Percentiles rank a stretch among this genome's conserved stretches.
phyloP scores from a whole-genome alignment of 2,329 filamentous ascomycete genomes.

The Macrophomina phaseolina region DNA sequence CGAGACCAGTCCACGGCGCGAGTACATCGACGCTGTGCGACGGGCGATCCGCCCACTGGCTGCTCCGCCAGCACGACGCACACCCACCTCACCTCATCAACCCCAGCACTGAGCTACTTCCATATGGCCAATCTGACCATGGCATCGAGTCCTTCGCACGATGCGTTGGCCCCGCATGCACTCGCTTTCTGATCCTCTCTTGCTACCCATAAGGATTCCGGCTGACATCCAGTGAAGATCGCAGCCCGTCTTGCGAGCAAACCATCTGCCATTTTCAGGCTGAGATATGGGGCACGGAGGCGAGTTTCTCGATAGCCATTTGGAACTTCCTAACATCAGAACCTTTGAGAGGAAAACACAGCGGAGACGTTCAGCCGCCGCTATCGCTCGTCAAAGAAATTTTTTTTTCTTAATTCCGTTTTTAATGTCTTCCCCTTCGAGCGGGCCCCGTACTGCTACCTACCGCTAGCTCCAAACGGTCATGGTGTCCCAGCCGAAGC shows the following conservation, averaged over 20 bases:
- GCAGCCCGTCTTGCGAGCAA: neutral
- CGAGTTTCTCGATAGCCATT: neutral
- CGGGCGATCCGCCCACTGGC: conserved; percentile 2
- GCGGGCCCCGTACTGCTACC: neutral
- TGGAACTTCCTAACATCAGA: neutral
- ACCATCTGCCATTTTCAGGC: neutral
- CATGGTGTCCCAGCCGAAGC: neutral
- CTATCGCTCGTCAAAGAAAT: neutral
- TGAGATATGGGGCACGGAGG: neutral
- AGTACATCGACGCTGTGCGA: conserved; percentile 2
- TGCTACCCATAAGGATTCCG: neutral
- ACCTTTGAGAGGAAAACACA: neutral
- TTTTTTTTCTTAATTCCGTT: neutral
- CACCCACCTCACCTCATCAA: conserved; percentile 4
- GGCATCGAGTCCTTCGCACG: neutral
- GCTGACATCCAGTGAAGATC: neutral
- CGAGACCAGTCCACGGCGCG: conserved; percentile 6
- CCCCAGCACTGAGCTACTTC: neutral
- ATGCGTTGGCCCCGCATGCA: neutral
- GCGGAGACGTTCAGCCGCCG: conserved; percentile 2
- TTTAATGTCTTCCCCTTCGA: too few relatives aligned
- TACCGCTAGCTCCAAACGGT: neutral
- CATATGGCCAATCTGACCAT: neutral
- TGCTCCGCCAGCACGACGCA: neutral
- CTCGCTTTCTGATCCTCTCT: neutral